Percentiles rank a stretch among this genome's conserved stretches.
Conservation (phyloP, 1,139 yeast genomes). For the Debaryomycetaceae sp. region DNA sequence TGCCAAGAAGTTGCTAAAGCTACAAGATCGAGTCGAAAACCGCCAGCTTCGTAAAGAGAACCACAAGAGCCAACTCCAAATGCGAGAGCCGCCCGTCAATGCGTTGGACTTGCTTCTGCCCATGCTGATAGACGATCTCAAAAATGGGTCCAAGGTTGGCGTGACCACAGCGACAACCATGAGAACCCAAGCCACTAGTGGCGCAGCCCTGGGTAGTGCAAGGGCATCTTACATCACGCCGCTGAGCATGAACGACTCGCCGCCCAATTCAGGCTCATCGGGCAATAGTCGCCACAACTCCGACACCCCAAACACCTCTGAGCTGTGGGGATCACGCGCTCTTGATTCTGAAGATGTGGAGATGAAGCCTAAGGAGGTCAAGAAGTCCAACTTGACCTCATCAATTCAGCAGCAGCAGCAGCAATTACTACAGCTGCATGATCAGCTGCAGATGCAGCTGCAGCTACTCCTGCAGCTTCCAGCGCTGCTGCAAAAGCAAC, state of each 20-base stretch:
- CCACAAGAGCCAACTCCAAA: conserved; percentile 18
- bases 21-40: conserved; percentile 41
- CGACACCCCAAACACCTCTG: conserved; percentile 7
- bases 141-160: conserved; percentile 6
- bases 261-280: conserved; percentile 11
- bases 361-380: background rate
- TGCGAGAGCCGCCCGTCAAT: conserved; percentile 7
- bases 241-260: conserved; percentile 25
- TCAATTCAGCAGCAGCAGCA: conserved; percentile 20
- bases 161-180: conserved; percentile 1
- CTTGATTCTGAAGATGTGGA: conserved; percentile 11
- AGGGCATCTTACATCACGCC: conserved; percentile 18
- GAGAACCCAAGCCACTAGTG: conserved; percentile 1
- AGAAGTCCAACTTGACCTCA: conserved; percentile 29
- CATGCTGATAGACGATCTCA: conserved; percentile 30
- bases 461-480: too few species aligned
- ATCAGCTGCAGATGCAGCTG: conserved; percentile 4
- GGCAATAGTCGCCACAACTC: conserved; percentile 6
- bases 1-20: conserved; percentile 36
- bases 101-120: conserved; percentile 40
- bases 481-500: conserved; percentile 11
- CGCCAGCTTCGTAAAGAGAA: conserved; percentile 36
- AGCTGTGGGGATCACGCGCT: conserved; percentile 8
- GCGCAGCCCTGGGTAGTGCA: background rate
- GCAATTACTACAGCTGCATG: conserved; percentile 4